A percentile compares a stretch with the other conserved stretches of the same genome.
Conservation (phyloP, 139 green algal species). For the Chlamydomonas schloesseri region DNA sequence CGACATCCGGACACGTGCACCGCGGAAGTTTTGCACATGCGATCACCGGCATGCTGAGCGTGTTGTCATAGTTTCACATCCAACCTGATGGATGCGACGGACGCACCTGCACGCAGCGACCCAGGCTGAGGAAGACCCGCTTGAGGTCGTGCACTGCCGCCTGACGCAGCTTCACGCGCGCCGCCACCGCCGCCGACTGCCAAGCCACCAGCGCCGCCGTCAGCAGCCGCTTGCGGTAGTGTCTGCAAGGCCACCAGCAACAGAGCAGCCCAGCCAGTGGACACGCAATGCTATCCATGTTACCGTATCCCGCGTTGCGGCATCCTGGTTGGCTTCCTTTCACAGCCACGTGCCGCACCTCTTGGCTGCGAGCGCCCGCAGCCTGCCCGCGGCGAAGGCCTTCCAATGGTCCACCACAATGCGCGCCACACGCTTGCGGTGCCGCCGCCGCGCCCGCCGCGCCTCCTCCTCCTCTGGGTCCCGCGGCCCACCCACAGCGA, state of each 20-base stretch:
- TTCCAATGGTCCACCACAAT: conserved; percentile 67
- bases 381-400: conserved; percentile 44
- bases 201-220: conserved; percentile 23
- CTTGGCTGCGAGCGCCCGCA: conserved; percentile 36
- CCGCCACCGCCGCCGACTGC: conserved; percentile 1
- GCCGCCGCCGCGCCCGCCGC: conserved; percentile 39
- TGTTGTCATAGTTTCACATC: no score
- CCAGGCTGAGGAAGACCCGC: conserved; percentile 25
- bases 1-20: no score
- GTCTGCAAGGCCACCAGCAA: neutral
- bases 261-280: neutral
- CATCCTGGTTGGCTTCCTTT: no score
- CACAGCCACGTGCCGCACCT: no score
- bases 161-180: neutral
- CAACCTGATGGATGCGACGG: no score
- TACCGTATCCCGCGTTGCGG: no score
- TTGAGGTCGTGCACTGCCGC: conserved; percentile 36
- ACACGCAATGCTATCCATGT: no score
- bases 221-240: conserved; percentile 35
- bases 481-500: neutral
- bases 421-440: conserved; percentile 54
- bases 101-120: conserved; percentile 38
- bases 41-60: no score
- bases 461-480: conserved; percentile 41
- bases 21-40: no score